phyloP scores from a whole-genome alignment of 208 protist genomes.

The Angomonas deanei region DNA sequence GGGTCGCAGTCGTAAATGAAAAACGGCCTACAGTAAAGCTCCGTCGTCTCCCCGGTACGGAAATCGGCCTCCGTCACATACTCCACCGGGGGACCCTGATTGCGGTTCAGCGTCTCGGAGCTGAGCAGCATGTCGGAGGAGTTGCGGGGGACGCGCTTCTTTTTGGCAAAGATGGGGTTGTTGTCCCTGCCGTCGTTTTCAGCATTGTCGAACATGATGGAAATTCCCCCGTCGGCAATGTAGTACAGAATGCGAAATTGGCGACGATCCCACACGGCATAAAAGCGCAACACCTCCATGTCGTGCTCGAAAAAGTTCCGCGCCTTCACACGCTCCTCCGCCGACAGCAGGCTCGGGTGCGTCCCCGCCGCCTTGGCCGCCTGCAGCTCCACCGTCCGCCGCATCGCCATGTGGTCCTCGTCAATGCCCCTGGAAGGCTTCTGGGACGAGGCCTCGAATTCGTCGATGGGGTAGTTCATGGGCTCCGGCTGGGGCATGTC shows the following conservation, averaged over 20 bases:
- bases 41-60: conserved; percentile 67
- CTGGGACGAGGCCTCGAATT: conserved; percentile 50
- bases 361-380: conserved; percentile 57
- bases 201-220: conserved; percentile 86
- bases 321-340: conserved; percentile 71
- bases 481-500: conserved; percentile 66
- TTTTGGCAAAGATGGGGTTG: conserved; percentile 89
- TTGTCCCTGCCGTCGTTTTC: conserved; percentile 94
- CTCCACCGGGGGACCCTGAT: conserved; percentile 21
- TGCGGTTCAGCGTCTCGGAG: conserved; percentile 69
- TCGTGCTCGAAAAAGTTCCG: conserved; percentile 92
- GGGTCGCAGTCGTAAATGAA: conserved; percentile 93
- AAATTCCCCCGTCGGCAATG: conserved; percentile 92
- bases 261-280: conserved; percentile 91
- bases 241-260: conserved; percentile 94
- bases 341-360: conserved; percentile 68
- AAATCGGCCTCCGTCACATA: conserved; percentile 80
- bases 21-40: conserved; percentile 77
- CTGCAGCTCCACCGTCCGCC: conserved; percentile 75
- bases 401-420: conserved; percentile 75
- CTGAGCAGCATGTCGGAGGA: conserved; percentile 22
- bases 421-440: conserved; percentile 23
- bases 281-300: conserved; percentile 94
- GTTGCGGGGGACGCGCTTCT: conserved; percentile 81
- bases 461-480: conserved; percentile 71